These are phyloP conservation scores for Candida tropicalis DNA, from an alignment of 1,139 yeast species.

Conservation along the genomic window DNA sequence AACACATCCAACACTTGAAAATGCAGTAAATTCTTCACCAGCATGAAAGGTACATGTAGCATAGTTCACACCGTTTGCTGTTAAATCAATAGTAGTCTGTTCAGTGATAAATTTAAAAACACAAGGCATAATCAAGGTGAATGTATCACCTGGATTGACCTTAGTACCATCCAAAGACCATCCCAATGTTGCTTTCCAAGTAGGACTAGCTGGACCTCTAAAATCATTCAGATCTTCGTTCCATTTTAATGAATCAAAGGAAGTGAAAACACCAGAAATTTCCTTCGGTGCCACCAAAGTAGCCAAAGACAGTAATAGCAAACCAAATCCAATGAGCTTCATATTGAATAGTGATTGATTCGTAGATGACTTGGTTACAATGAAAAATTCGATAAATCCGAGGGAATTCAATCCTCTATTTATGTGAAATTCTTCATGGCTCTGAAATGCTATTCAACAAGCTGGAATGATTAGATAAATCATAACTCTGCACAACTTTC, in stretches of 20 bases:
- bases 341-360: background rate
- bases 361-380: too few species aligned
- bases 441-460: too few species aligned
- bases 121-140: slow-evolving; percentile 27
- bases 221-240: slow-evolving; percentile 3
- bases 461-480: too few species aligned
- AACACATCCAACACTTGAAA: slow-evolving; percentile 28
- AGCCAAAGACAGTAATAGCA: background rate
- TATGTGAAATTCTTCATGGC: too few species aligned
- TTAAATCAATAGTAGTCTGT: slow-evolving; percentile 16
- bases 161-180: slow-evolving; percentile 26
- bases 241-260: slow-evolving; percentile 10
- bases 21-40: slow-evolving; percentile 26
- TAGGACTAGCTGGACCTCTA: slow-evolving; percentile 20
- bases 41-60: slow-evolving; percentile 29
- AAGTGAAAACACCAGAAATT: slow-evolving; percentile 9
- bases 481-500: too few species aligned
- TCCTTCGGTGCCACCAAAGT: slow-evolving; percentile 5
- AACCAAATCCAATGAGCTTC: background rate
- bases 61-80: slow-evolving; percentile 26
- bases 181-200: slow-evolving; percentile 26
- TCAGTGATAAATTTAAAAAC: slow-evolving; percentile 26
- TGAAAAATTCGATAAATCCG: too few species aligned
- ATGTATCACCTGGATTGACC: slow-evolving; percentile 28
- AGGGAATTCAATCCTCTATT: too few species aligned